These are phyloP conservation scores for Chenopodium suecicum DNA, from an alignment of 148 eudicot species.

Conservation along the genomic window DNA sequence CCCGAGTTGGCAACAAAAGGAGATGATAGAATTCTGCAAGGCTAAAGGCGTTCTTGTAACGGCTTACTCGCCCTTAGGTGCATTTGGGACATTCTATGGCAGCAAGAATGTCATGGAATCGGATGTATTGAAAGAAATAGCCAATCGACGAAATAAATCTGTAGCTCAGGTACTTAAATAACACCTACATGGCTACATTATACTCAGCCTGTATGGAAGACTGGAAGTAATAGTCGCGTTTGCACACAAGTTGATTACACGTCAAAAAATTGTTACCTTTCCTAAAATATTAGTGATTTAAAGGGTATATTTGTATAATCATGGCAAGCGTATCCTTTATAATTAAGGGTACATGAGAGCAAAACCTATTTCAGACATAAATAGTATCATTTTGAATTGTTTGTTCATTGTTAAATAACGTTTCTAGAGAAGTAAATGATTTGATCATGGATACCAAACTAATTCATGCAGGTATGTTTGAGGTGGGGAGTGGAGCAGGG, in stretches of 20 bases:
- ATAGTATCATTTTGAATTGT: too few species aligned
- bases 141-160: not conserved
- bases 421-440: not conserved
- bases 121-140: constrained; percentile 17
- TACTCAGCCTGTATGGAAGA: too few species aligned
- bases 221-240: too few species aligned
- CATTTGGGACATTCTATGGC: constrained; percentile 16
- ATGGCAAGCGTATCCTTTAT: too few species aligned
- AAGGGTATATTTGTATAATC: too few species aligned
- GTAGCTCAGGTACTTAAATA: constrained; percentile 20
- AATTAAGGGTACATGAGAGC: too few species aligned
- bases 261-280: not conserved
- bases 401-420: too few species aligned
- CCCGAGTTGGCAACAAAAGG: constrained; percentile 37
- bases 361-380: too few species aligned
- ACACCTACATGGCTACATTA: too few species aligned
- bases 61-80: constrained; percentile 33
- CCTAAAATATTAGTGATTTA: not conserved
- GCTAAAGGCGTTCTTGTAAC: constrained; percentile 24
- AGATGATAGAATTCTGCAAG: constrained; percentile 32
- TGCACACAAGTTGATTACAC: too few species aligned
- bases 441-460: not conserved
- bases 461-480: constrained; percentile 16
- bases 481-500: constrained; percentile 34
- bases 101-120: constrained; percentile 25